Conservation (phyloP, 2,329 filamentous ascomycete genomes). For the Epichloe gansuensis region DNA sequence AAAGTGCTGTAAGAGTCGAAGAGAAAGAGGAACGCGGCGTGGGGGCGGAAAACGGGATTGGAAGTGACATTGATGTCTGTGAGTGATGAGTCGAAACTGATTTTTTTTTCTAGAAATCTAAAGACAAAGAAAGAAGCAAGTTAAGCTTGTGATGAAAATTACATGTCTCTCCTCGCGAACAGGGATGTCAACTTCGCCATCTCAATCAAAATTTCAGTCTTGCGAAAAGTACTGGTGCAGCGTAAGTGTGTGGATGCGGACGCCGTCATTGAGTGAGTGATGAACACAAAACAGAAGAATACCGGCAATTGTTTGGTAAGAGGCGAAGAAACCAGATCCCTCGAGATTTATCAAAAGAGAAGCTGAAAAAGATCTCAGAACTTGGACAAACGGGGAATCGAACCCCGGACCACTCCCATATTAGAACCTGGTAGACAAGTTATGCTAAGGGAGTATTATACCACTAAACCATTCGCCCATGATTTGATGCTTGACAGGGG, state of each 20-base stretch:
- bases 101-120: neutral
- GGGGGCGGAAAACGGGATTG: neutral
- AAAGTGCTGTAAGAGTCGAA: neutral
- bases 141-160: no score
- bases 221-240: no score
- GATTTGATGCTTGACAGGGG: fast-evolving
- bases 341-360: neutral
- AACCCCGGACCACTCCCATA: conserved; percentile 13
- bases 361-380: fast-evolving
- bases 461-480: conserved; percentile 7
- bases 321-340: no score
- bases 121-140: neutral
- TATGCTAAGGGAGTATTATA: conserved; percentile 7
- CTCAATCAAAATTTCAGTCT: no score
- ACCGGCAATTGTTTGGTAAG: no score
- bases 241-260: neutral
- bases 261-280: neutral
- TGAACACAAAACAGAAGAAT: neutral
- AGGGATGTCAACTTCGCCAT: no score
- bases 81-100: neutral
- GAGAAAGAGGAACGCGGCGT: neutral
- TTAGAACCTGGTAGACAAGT: fast-evolving
- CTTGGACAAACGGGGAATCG: conserved; percentile 13
- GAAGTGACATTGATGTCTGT: neutral
- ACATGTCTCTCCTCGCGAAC: no score